Conservation (phyloP, 148 eudicot genomes). For the Camellia lanceoleosa region DNA sequence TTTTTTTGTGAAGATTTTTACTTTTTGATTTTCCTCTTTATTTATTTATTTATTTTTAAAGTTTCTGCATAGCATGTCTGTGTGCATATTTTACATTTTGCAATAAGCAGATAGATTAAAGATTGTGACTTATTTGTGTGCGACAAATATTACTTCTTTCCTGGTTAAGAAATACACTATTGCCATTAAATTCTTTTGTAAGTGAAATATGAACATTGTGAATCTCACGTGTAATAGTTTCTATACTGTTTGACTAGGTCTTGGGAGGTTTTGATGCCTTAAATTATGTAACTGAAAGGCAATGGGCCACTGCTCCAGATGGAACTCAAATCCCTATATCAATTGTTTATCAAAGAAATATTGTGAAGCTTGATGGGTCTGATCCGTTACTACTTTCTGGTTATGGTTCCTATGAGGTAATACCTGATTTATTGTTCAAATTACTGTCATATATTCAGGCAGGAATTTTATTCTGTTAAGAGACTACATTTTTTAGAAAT, state of each 20-base stretch:
- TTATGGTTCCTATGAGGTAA: constrained; percentile 95
- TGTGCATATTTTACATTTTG: background rate
- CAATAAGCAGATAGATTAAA: background rate
- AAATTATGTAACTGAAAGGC: constrained; percentile 74
- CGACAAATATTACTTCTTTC: background rate
- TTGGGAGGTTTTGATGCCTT: constrained; percentile 80
- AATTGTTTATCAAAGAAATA: constrained; percentile 64
- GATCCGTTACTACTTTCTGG: constrained; percentile 81
- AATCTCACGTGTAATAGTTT: background rate
- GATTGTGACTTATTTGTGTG: background rate
- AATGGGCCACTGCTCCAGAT: constrained; percentile 83
- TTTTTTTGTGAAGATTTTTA: background rate
- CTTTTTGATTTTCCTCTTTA: background rate
- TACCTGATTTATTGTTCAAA: constrained; percentile 13
- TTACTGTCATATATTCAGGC: background rate
- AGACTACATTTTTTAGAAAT: background rate
- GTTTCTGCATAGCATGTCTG: background rate
- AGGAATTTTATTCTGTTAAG: background rate
- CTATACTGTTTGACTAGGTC: constrained; percentile 44
- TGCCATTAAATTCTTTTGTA: background rate
- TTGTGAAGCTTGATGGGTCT: constrained; percentile 90
- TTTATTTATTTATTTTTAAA: background rate
- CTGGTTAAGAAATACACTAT: background rate
- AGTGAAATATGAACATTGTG: background rate
- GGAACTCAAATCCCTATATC: constrained; percentile 81